Conservation (phyloP, 352 stramenopile genomes). For the Phytophthora megakarya region DNA sequence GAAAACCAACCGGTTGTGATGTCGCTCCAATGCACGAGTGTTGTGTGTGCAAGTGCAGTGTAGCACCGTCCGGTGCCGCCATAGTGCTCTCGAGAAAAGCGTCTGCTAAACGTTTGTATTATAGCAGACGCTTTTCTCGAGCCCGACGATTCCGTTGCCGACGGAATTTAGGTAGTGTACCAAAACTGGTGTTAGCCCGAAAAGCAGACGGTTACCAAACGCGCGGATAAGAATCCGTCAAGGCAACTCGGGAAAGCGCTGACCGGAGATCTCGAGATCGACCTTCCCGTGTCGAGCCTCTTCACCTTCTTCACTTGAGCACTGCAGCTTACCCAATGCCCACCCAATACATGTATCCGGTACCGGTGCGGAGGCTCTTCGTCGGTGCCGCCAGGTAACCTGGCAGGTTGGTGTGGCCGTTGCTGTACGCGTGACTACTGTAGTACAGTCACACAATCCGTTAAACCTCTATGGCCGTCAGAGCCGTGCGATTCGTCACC, state of each 20-base stretch:
- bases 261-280: constrained; percentile 14
- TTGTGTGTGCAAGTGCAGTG: neutral
- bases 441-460: constrained; percentile 30
- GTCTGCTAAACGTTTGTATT: too few relatives aligned
- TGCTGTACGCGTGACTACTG: constrained; percentile 29
- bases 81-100: constrained; percentile 9
- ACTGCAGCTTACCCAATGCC: neutral
- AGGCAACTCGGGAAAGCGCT: constrained; percentile 1
- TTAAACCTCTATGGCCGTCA: constrained; percentile 22
- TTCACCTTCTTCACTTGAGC: neutral
- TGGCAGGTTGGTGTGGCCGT: neutral
- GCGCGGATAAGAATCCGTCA: constrained; percentile 20
- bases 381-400: neutral
- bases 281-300: neutral
- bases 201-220: constrained; percentile 24
- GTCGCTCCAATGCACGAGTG: neutral
- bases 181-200: constrained; percentile 5
- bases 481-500: constrained; percentile 9
- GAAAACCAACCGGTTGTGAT: constrained; percentile 17
- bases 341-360: too few relatives aligned
- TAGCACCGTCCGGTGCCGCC: neutral
- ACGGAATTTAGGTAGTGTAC: too few relatives aligned
- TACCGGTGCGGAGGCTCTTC: neutral
- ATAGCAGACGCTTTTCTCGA: constrained; percentile 22
- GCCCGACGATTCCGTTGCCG: constrained; percentile 17